Evolutionary conservation across 2,329 filamentous ascomycete genomes (phyloP), one percentile per base, ranked within the genome.

Genomic region (Phyllosticta ampelicida): DNA sequence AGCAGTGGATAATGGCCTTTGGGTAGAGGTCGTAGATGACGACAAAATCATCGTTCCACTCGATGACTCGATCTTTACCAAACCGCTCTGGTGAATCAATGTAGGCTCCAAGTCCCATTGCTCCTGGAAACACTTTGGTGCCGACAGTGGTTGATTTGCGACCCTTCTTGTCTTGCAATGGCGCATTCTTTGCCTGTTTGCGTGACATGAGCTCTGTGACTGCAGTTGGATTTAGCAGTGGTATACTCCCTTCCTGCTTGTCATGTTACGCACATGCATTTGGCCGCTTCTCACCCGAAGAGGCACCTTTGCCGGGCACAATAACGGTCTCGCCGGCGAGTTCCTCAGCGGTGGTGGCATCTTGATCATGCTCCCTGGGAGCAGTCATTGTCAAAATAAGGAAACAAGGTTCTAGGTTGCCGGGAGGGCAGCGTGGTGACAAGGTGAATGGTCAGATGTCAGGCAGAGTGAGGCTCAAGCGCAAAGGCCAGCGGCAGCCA

Each of bases 21-120:
- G 94, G 91, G 68, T 84, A 99, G 61, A 84, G 77, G 74, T 99
- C 94, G 65, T 86, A 80, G 70, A 97, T 88, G 19, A 85, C 81
- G 54, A 91, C 87, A 63, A 86, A 89, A 61, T 83, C 74, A n/a
- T 81, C 77, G 62, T 83, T 82, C 71, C 85, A 77, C 66, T 84
- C 85, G 57, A 94, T 77, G 1, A 90, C 80, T 9, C 80, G 74
- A 23, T 75, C 78, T 5, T 78, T 63, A 1, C 84, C 79, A 65
- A 83, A 86, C 1, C 78, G 75, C 30, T 80, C 76, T 0, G 89
- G 89, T 56, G 82, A 72, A 8, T 74, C 65, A 53, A 87, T 85
- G 71, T 94, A 94, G 19, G 77, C 74, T 50, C 82, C 82, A 0
- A 94, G 78, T 0, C 79, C 86, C 62, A 86, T 78, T 57, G 84